A percentile compares a stretch with the other conserved stretches of the same genome.
phyloP scores from a whole-genome alignment of 2,329 filamentous ascomycete genomes.

The Shiraia bambusicola region DNA sequence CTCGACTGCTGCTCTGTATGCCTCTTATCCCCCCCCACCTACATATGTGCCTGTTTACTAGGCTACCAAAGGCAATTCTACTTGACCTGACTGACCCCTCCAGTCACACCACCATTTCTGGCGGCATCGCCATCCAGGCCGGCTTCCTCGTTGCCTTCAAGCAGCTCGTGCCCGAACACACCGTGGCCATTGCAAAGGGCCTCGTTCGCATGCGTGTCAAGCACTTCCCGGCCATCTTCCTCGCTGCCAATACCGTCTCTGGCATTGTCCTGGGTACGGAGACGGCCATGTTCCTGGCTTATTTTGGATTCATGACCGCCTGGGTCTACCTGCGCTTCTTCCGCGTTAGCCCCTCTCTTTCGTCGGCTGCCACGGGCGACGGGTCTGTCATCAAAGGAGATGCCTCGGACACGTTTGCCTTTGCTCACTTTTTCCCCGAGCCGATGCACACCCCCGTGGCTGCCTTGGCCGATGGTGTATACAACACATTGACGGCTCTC shows the following conservation, averaged over 20 bases:
- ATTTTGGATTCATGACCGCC: conserved; percentile 80
- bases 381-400: conserved; percentile 72
- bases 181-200: conserved; percentile 88
- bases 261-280: conserved; percentile 66
- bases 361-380: conserved; percentile 56
- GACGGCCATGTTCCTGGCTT: conserved; percentile 75
- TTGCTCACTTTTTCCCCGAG: conserved; percentile 92
- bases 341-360: conserved; percentile 66
- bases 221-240: conserved; percentile 75
- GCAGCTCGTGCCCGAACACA: conserved; percentile 95
- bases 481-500: conserved; percentile 71
- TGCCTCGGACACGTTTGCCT: conserved; percentile 93
- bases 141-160: conserved; percentile 96
- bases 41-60: too few species aligned
- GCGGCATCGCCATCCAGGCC: conserved; percentile 85
- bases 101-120: conserved; percentile 77
- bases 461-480: conserved; percentile 72
- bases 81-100: conserved; percentile 17
- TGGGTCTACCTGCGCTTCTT: conserved; percentile 98
- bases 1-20: conserved; percentile 69
- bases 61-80: too few species aligned
- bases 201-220: conserved; percentile 86
- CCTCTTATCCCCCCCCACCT: conserved; percentile 25
- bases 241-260: conserved; percentile 68
- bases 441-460: conserved; percentile 76